A percentile compares a stretch with the other conserved stretches of the same genome.
Evolutionary conservation across 2,329 filamentous ascomycete species (phyloP).

Genomic region (Penicillium sp.): DNA sequence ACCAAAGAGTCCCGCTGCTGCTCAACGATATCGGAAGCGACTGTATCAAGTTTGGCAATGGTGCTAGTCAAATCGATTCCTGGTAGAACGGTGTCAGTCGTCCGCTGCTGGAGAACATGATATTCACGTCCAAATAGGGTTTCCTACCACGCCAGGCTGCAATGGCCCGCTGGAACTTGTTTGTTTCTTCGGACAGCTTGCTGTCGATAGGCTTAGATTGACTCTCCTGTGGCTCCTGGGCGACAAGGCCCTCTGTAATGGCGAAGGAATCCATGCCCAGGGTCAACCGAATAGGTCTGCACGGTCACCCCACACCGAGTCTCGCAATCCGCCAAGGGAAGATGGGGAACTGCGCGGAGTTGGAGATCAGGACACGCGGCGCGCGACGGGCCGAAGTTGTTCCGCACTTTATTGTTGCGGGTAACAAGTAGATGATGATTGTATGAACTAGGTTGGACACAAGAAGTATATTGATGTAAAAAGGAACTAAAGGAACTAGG

Average conservation of each 20-base stretch:
- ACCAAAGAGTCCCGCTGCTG: constrained; percentile 94
- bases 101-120: not conserved
- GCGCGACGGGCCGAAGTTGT: constrained; percentile 31
- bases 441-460: not conserved
- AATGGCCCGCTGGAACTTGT: constrained; percentile 96
- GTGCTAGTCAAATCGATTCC: constrained; percentile 82
- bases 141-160: constrained; percentile 85
- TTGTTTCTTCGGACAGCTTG: constrained; percentile 56
- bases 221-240: constrained; percentile 28
- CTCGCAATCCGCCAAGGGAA: constrained; percentile 14
- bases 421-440: not conserved
- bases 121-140: not conserved
- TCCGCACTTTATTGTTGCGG: constrained; percentile 19
- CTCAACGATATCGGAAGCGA: constrained; percentile 88
- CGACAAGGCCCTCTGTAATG: constrained; percentile 38
- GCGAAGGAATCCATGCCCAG: constrained; percentile 42
- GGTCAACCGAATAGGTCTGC: constrained; percentile 11
- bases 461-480: not conserved
- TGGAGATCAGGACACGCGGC: constrained; percentile 26
- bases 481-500: not conserved
- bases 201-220: constrained; percentile 23
- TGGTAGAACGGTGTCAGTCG: constrained; percentile 35
- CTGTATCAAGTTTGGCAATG: constrained; percentile 79
- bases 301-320: constrained; percentile 26
- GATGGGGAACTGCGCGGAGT: constrained; percentile 24